Evolutionary conservation across 441 rosid species (phyloP).

Genomic region (Codiaeum variegatum): DNA sequence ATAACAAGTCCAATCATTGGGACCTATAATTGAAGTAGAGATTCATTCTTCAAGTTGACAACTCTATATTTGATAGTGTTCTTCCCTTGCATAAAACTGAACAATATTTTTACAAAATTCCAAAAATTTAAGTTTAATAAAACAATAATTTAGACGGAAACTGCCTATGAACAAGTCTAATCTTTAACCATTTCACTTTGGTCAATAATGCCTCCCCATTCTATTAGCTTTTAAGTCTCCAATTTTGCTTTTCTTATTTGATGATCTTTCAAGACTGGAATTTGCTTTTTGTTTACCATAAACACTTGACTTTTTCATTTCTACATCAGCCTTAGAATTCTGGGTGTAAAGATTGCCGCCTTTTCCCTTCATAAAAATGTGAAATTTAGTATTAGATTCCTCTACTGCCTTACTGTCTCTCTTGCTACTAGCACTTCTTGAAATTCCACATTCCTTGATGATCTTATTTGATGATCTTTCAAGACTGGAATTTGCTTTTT

Average conservation of each 20-base stretch:
- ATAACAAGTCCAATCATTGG: slow-evolving; percentile 52
- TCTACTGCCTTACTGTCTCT: slow-evolving; percentile 41
- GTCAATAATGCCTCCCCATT: too few species aligned
- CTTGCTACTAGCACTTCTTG: slow-evolving; percentile 36
- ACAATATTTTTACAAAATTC: too few species aligned
- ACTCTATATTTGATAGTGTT: too few species aligned
- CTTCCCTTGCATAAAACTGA: background rate
- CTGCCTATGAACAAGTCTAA: too few species aligned
- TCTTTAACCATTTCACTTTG: too few species aligned
- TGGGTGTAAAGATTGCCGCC: slow-evolving; percentile 29
- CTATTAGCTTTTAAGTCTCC: too few species aligned
- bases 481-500: too few species aligned
- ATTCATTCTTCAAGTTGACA: slow-evolving; percentile 16
- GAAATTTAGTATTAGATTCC: slow-evolving; percentile 53
- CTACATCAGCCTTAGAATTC: slow-evolving; percentile 27
- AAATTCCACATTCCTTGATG: slow-evolving; percentile 28
- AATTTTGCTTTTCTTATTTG: slow-evolving; percentile 23
- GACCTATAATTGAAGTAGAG: slow-evolving; percentile 30
- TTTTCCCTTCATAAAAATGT: slow-evolving; percentile 25
- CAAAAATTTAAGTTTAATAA: too few species aligned
- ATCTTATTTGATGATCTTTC: too few species aligned
- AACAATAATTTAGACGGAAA: too few species aligned
- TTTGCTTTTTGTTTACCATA: slow-evolving; percentile 20
- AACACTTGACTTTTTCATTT: slow-evolving; percentile 24
- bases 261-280: slow-evolving; percentile 14